A percentile compares a stretch with the other conserved stretches of the same genome.
phyloP scores from a whole-genome alignment of 768 basidiomycete species.

The Mycena venus region DNA sequence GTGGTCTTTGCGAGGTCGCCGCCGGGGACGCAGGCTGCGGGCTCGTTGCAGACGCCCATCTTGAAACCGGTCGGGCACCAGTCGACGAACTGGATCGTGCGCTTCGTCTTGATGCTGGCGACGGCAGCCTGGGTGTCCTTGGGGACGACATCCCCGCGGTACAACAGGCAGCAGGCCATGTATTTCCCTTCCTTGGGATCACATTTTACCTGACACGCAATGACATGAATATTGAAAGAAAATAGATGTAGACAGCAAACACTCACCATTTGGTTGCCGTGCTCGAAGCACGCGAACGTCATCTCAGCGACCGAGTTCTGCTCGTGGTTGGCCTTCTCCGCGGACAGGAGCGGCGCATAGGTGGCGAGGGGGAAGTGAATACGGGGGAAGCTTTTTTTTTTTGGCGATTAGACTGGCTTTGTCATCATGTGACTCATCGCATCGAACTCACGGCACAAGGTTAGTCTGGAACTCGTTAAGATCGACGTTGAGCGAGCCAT shows the following conservation, averaged over 20 bases:
- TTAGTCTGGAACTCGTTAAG: slow-evolving; percentile 99
- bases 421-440: slow-evolving; percentile 23
- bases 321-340: slow-evolving; percentile 95
- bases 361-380: slow-evolving; percentile 99
- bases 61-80: slow-evolving; percentile 99
- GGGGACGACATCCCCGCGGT: slow-evolving; percentile 96
- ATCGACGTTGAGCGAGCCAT: slow-evolving; percentile 97
- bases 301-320: slow-evolving; percentile 98
- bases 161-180: slow-evolving; percentile 94
- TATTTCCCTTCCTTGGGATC: slow-evolving; percentile 99
- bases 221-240: not conserved
- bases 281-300: slow-evolving; percentile 98
- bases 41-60: slow-evolving; percentile 98
- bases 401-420: slow-evolving; percentile 1
- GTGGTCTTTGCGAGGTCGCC: slow-evolving; percentile 96
- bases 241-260: not conserved
- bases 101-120: slow-evolving; percentile 95
- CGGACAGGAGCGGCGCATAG: slow-evolving; percentile 95
- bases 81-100: slow-evolving; percentile 97
- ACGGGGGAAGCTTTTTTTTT: slow-evolving; percentile 83
- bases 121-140: slow-evolving; percentile 97
- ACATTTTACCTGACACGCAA: slow-evolving; percentile 66
- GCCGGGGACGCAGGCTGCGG: slow-evolving; percentile 90
- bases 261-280: slow-evolving; percentile 92
- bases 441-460: slow-evolving; percentile 86